Conservation (phyloP, 306 rosid genomes). For the Ormosia semicastrata region DNA sequence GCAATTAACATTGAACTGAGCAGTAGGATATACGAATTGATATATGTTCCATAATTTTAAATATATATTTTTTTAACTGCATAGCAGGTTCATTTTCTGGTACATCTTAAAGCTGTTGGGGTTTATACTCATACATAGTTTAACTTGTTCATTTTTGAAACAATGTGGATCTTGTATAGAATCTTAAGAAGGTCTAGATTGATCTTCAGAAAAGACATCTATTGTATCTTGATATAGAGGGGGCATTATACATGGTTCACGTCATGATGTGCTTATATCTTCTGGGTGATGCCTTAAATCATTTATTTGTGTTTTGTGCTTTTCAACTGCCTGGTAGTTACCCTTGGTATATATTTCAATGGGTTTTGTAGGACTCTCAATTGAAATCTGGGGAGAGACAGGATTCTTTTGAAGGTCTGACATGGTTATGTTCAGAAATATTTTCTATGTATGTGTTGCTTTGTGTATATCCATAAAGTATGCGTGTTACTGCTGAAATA, state of each 20-base stretch:
- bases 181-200: neutral
- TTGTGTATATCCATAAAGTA: neutral
- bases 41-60: too few relatives aligned
- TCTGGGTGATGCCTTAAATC: neutral
- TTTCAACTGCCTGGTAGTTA: neutral
- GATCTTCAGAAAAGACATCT: neutral
- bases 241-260: neutral
- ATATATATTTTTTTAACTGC: too few relatives aligned
- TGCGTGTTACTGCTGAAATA: neutral
- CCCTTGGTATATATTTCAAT: constrained; percentile 9
- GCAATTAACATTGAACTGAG: too few relatives aligned
- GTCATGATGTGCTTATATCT: neutral
- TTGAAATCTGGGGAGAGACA: constrained; percentile 54
- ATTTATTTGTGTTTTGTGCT: neutral
- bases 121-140: neutral
- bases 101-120: too few relatives aligned
- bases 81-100: too few relatives aligned
- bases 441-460: neutral
- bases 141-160: neutral
- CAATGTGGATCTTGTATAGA: neutral
- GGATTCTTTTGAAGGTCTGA: constrained; percentile 85
- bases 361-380: constrained; percentile 54
- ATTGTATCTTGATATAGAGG: neutral
- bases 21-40: too few relatives aligned
- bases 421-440: constrained; percentile 16